phyloP scores from a whole-genome alignment of 2,329 filamentous ascomycete species.

The Penicillium janthinellum region DNA sequence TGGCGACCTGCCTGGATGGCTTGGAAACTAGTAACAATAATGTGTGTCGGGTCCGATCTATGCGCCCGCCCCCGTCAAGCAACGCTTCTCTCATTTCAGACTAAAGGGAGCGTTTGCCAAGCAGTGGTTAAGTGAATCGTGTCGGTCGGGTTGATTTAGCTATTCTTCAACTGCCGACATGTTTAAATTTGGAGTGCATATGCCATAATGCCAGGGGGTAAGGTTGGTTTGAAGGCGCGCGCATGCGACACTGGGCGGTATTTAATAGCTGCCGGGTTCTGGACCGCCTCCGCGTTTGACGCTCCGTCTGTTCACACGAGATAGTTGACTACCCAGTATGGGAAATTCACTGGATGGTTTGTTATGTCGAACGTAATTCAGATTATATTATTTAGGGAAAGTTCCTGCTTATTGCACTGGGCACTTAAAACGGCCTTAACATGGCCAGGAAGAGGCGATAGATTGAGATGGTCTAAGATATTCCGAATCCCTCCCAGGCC shows the following conservation, averaged over 20 bases:
- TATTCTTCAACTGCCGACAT: conserved; percentile 17
- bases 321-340: no score
- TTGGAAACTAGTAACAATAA: conserved; percentile 20
- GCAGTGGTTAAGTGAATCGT: neutral
- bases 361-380: neutral
- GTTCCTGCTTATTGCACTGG: no score
- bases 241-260: conserved; percentile 10
- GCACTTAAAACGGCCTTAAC: neutral
- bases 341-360: no score
- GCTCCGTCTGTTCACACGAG: neutral
- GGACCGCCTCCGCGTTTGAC: conserved; percentile 1
- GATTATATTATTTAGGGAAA: neutral
- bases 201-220: neutral
- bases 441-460: neutral
- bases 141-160: conserved; percentile 5
- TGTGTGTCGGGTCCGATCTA: conserved; percentile 14
- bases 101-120: neutral
- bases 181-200: neutral
- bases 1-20: conserved; percentile 17
- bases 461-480: neutral
- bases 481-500: no score
- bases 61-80: conserved; percentile 10
- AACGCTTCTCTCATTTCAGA: neutral
- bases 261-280: conserved; percentile 5
- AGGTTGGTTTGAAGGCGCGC: conserved; percentile 8